Percentiles rank a stretch among this genome's conserved stretches.
Evolutionary conservation across 768 basidiomycete genomes (phyloP).

Genomic region (Lepiota venenata): DNA sequence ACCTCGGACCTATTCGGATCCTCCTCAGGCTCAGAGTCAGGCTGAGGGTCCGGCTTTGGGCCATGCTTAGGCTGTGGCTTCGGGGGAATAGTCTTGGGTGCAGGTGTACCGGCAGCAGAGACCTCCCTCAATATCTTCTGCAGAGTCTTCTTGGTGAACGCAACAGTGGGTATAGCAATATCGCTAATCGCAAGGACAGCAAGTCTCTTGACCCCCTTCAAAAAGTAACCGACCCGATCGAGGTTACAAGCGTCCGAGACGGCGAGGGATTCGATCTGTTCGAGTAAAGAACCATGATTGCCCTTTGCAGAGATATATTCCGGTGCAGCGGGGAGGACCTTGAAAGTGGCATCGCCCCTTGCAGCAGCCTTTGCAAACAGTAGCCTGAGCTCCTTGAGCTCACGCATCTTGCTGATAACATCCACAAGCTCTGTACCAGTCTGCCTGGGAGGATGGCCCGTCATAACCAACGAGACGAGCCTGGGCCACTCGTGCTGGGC

Average conservation of each 20-base stretch:
- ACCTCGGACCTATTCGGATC: background rate
- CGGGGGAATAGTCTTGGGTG: conserved; percentile 7
- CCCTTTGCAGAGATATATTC: conserved; percentile 16
- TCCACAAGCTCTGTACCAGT: conserved; percentile 27
- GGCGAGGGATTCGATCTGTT: conserved; percentile 31
- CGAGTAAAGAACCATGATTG: conserved; percentile 21
- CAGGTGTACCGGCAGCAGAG: conserved; percentile 8
- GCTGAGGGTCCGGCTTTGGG: background rate
- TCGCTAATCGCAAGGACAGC: conserved; percentile 34
- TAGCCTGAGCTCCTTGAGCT: conserved; percentile 26
- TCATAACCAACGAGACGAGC: conserved; percentile 34
- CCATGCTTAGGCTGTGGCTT: conserved; percentile 7
- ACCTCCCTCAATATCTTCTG: conserved; percentile 30
- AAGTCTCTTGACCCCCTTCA: conserved; percentile 28
- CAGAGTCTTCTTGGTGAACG: conserved; percentile 28
- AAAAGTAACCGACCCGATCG: conserved; percentile 25
- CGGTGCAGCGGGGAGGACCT: conserved; percentile 17
- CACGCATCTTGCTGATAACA: conserved; percentile 32
- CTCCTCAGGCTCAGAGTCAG: background rate
- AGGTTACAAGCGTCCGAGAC: conserved; percentile 35
- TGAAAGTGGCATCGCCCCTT: conserved; percentile 24
- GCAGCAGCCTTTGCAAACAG: conserved; percentile 26
- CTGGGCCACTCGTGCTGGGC: conserved; percentile 30
- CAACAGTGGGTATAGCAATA: conserved; percentile 29
- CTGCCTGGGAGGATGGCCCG: conserved; percentile 32